Base-by-base conservation (phyloP, 139 green algal species). In the Chlamydomonas applanata region DNA sequence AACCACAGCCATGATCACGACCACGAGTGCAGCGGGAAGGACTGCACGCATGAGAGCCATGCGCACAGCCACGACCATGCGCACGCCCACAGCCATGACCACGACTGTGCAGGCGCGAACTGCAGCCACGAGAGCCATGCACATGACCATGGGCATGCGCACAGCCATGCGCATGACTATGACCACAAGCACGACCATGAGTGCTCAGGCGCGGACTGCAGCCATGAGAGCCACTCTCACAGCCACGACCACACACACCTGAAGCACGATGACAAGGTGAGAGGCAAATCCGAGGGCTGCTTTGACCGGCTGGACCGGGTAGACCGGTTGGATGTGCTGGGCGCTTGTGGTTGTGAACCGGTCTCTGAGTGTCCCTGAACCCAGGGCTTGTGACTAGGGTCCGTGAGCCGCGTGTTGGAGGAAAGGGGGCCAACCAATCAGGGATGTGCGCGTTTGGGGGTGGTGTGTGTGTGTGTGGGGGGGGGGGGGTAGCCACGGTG, bases 261-360 rank as follows among this genome's bases (percentile, higher is more conserved):
- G 16, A 83, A 87, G 71, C 84, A 91, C 44, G 79, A 79, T 67
- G 75, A 88, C 77, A 76, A 69, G 52, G 69, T 68, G 52, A 52
- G 67, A 49, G 40, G n/a, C n/a, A n/a, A n/a, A n/a, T n/a, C n/a
- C n/a, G n/a, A n/a, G n/a, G n/a, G n/a, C n/a, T n/a, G n/a, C n/a
- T n/a, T n/a, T n/a, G n/a, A n/a, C n/a, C n/a, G n/a, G n/a, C n/a
- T n/a, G n/a, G n/a, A n/a, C n/a, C n/a, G n/a, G n/a, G n/a, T n/a
- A n/a, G n/a, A n/a, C n/a, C n/a, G n/a, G n/a, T n/a, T n/a, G n/a
- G n/a, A n/a, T n/a, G n/a, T n/a, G n/a, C n/a, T n/a, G n/a, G n/a
- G n/a, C n/a, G n/a, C n/a, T n/a, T n/a, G n/a, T n/a, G n/a, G n/a
- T n/a, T n/a, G n/a, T n/a, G n/a, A n/a, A n/a, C n/a, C n/a, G n/a